Evolutionary conservation across 2,329 filamentous ascomycete species (phyloP), one percentile per base, ranked within the genome.

Genomic region (Neoarthrinium moseri): DNA sequence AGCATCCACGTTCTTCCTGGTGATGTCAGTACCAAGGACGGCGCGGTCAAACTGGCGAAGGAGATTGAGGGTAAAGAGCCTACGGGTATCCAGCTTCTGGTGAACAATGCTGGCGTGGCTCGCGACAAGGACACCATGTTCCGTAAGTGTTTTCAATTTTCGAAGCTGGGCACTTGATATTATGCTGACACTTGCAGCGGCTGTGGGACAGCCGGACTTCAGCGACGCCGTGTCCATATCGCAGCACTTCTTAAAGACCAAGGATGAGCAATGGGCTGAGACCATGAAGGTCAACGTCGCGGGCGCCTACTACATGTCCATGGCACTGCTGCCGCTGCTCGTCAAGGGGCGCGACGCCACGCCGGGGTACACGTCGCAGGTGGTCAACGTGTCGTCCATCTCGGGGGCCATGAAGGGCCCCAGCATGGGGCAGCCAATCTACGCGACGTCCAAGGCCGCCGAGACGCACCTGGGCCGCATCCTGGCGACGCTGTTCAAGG

Each of bases 51-150:
- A 18, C 56, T 79, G 17, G 71, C 70, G 47, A 69, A 73, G 57
- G 74, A 80, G 56, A 65, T 78, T 47, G 69, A 72, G 56, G 72
- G 73, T 47, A 70, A 71, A 46, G 76, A 80, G 56, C 63, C 71
- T 2, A 67, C 72, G 6, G 76, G 76, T 1, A 75, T 80, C 27
- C 73, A 79, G 39, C 59, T 80, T 4, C 60, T 77, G 7, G 71
- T 77, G 20, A 76, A 76, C 59, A 77, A 76, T 43, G 73, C 74
- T 13, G 73, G 75, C 2, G 72, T 79, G 43, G 74, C 77, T 12
- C 64, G 68, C 24, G 78, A 81, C 51, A 68, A 77, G 34, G 66
- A 68, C 41, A 80, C 75, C 2, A 72, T 71, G 42, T 77, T 72
- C 54, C 73, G 68, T 45, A 60, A 30, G 26, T 43, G 10, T n/a